Conservation (phyloP, 768 basidiomycete genomes). For the Lepiota subincarnata region DNA sequence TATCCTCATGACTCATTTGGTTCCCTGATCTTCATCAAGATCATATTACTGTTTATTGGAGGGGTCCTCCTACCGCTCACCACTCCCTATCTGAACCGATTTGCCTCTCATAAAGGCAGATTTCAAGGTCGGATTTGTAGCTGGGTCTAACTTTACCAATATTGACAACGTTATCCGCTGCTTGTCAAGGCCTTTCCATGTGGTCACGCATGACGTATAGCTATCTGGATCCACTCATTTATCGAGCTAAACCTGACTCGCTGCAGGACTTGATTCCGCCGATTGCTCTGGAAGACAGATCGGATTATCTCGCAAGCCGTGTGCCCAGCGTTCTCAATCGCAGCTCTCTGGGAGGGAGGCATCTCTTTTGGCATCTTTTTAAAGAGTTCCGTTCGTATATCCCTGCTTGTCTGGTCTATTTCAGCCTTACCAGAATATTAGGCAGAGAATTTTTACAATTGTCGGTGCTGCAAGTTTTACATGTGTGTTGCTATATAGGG, state of each 20-base stretch:
- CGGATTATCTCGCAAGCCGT: slow-evolving; percentile 17
- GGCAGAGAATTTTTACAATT: not conserved
- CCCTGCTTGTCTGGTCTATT: not conserved
- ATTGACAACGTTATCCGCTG: too few species aligned
- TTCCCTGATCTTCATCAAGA: slow-evolving; percentile 31
- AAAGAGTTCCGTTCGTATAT: not conserved
- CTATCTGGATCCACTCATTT: slow-evolving; percentile 53
- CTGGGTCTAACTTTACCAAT: too few species aligned
- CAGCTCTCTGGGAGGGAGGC: not conserved
- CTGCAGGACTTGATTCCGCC: slow-evolving; percentile 57
- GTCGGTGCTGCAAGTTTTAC: not conserved
- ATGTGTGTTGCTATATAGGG: slow-evolving; percentile 25
- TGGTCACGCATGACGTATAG: slow-evolving; percentile 40
- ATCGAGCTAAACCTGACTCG: slow-evolving; percentile 35
- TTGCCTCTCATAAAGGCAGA: not conserved
- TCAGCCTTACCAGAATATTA: not conserved
- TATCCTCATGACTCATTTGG: slow-evolving; percentile 41
- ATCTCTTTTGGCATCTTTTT: not conserved
- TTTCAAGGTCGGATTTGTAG: not conserved
- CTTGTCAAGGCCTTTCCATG: slow-evolving; percentile 32
- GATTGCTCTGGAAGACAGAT: slow-evolving; percentile 54
- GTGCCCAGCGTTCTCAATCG: not conserved
- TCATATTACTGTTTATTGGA: too few species aligned
- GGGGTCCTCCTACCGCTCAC: slow-evolving; percentile 38
- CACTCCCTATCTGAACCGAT: slow-evolving; percentile 36